These are phyloP conservation scores for Kregervanrija delftensis DNA, from an alignment of 805 yeast species.

Conservation along the genomic window DNA sequence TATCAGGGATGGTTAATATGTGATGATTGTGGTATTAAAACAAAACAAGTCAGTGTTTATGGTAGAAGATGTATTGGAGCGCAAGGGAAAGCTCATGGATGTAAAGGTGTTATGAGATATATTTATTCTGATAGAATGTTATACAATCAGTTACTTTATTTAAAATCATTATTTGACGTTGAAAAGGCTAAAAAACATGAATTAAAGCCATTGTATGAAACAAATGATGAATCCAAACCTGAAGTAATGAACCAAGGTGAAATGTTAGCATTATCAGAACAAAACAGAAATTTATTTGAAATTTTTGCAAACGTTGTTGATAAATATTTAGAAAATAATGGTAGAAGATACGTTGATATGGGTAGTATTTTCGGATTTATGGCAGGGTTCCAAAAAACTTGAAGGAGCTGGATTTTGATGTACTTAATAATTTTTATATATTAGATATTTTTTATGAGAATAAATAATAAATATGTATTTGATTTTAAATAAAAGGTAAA, in stretches of 20 bases:
- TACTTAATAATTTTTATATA: conserved; percentile 5
- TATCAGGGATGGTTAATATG: conserved; percentile 85
- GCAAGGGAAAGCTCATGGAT: conserved; percentile 53
- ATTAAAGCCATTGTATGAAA: conserved; percentile 46
- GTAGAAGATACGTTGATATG: conserved; percentile 86
- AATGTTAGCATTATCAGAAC: conserved; percentile 70
- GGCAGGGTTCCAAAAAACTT: conserved; percentile 5
- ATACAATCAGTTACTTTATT: conserved; percentile 79
- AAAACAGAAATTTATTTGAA: conserved; percentile 58
- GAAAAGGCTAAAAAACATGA: conserved; percentile 59
- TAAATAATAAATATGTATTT: neutral
- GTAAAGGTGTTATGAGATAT: conserved; percentile 78
- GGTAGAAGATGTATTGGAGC: conserved; percentile 77
- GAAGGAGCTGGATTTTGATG: neutral
- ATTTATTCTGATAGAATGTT: conserved; percentile 71
- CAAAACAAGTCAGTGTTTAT: conserved; percentile 83
- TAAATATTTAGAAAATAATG: conserved; percentile 73
- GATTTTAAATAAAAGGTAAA: neutral
- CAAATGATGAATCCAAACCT: conserved; percentile 18
- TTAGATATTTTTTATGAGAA: neutral
- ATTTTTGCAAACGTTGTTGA: conserved; percentile 52
- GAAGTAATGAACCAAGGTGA: conserved; percentile 39
- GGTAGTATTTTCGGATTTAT: conserved; percentile 52
- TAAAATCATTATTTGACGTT: conserved; percentile 72
- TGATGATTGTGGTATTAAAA: conserved; percentile 78